A percentile compares a stretch with the other conserved stretches of the same genome.
These are phyloP conservation scores for Eimeria necatrix DNA, from an alignment of 169 alveolate genomes.

Conservation along the genomic window DNA sequence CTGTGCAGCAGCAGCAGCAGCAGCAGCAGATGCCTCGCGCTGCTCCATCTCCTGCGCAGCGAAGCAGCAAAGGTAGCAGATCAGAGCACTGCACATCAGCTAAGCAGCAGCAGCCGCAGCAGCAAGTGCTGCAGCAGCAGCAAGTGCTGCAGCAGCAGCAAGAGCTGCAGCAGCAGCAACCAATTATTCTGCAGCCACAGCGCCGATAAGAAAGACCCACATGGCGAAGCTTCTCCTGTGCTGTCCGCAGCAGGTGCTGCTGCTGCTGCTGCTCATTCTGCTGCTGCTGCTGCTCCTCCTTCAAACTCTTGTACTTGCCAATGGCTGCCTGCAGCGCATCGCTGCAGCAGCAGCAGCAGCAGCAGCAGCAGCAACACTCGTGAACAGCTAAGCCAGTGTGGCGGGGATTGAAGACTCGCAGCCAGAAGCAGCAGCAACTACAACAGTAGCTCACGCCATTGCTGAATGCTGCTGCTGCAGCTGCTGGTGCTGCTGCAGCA, in stretches of 20 bases:
- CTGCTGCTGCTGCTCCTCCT: conserved; percentile 61
- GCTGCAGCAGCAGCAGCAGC: conserved; percentile 43
- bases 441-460: not conserved
- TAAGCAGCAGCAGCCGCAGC: conserved; percentile 13
- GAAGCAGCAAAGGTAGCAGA: too few relatives aligned
- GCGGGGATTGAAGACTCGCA: not conserved
- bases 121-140: not conserved
- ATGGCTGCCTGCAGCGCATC: conserved; percentile 5
- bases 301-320: not conserved
- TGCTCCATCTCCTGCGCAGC: conserved; percentile 39
- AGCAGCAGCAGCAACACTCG: not conserved
- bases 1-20: conserved; percentile 60
- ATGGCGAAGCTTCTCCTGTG: not conserved
- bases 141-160: not conserved
- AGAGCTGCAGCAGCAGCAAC: not conserved
- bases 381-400: not conserved
- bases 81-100: not conserved
- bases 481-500: conserved; percentile 26
- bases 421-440: conserved; percentile 37
- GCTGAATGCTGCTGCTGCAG: conserved; percentile 58
- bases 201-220: not conserved
- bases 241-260: conserved; percentile 21
- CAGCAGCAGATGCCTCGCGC: conserved; percentile 60
- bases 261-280: conserved; percentile 43
- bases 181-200: not conserved